Evolutionary conservation across 139 green algal species (phyloP), one percentile per base, ranked within the genome.

Genomic region (Chlorella vulgaris): DNA sequence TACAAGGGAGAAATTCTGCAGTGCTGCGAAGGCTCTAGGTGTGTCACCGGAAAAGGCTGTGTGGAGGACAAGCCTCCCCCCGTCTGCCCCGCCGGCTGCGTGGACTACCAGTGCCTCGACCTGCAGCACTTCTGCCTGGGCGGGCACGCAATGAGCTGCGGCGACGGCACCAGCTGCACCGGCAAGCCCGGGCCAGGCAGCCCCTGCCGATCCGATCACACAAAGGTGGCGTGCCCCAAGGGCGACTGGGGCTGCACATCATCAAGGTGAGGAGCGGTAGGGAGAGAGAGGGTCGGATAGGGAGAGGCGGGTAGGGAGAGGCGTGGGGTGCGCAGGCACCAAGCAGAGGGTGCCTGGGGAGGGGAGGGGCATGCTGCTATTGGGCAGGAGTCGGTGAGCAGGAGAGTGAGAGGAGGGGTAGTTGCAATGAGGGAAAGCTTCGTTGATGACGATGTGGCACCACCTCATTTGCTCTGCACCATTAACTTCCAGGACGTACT

Each of bases 41-140:
- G 31, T 15, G 61, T 69, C 29, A 28, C 33, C 28, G 67, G 67
- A 38, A 31, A 53, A 8, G 42, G 67, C 39, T 74, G 67, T 28
- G 39, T 58, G 39, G 67, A 58, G 38, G 39, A 74, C 7, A 7
- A 29, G 67, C 38, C 39, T 7, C 39, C 21, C 4, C 39, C 38
- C 6, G 26, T n/a, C 33, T 58, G 67, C 39, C 21, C 36, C 39
- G 67, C 33, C 40, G 38, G 33, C 67, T 74, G 67, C 33, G 26
- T 8, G 39, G 67, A 74, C 67, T 74, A 58, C 39, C 67, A 74
- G 26, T 74, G 67, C 67, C n/a, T 43, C 38, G 40, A 74, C 67
- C 38, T 36, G 21, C 26, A 7, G 2, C 19, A 8, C 67, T 74
- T 74, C 67, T 74, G 67, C 38, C 39, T 58, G 13, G 38, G 38